phyloP scores from a whole-genome alignment of 129 eudicot species.

The Lactuca sativa region DNA sequence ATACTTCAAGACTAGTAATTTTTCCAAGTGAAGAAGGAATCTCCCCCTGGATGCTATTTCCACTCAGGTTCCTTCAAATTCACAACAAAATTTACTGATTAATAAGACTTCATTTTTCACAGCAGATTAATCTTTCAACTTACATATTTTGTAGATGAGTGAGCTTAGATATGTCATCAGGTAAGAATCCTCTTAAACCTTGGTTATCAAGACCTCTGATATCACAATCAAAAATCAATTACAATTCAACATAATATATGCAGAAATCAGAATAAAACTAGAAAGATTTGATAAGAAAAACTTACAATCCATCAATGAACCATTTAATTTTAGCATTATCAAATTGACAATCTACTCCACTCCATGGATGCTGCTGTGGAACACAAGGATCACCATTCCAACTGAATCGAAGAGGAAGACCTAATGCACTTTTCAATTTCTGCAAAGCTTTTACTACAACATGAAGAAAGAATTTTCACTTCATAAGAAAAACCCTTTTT shows the following conservation, averaged over 20 bases:
- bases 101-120: no score
- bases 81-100: conserved; percentile 1
- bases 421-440: conserved; percentile 62
- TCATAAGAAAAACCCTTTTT: conserved; percentile 2
- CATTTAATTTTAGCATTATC: conserved; percentile 60
- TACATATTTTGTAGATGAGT: conserved; percentile 86
- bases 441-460: conserved; percentile 77
- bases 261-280: neutral
- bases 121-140: conserved; percentile 29
- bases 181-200: conserved; percentile 84
- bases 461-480: conserved; percentile 1
- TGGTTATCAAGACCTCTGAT: conserved; percentile 89
- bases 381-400: conserved; percentile 99
- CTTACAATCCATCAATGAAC: conserved; percentile 98
- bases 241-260: conserved; percentile 12
- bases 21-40: conserved; percentile 86
- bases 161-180: conserved; percentile 69
- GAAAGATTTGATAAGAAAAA: conserved; percentile 12
- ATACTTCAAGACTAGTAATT: conserved; percentile 53
- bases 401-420: conserved; percentile 94
- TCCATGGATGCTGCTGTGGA: conserved; percentile 99
- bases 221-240: conserved; percentile 23
- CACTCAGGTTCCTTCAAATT: conserved; percentile 83
- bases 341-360: conserved; percentile 92
- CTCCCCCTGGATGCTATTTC: conserved; percentile 75